A percentile compares a stretch with the other conserved stretches of the same genome.
Evolutionary conservation across 352 stramenopile genomes (phyloP).

Genomic region (Lagenidium giganteum): DNA sequence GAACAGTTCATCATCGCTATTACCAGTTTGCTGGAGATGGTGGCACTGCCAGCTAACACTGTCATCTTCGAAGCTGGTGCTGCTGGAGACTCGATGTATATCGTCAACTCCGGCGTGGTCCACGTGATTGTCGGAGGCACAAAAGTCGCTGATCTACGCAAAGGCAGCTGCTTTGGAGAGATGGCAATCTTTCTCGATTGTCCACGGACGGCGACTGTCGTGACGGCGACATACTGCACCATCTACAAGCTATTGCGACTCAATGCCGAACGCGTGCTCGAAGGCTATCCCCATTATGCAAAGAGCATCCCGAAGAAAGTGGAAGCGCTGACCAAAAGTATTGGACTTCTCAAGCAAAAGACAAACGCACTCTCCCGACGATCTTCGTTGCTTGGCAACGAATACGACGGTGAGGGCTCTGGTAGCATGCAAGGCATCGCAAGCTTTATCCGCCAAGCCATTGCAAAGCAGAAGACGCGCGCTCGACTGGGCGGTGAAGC

Average conservation of each 20-base stretch:
- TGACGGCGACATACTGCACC: constrained; percentile 2
- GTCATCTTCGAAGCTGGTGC: neutral
- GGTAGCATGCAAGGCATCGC: too few relatives aligned
- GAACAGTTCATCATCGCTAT: too few relatives aligned
- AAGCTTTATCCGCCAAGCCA: too few relatives aligned
- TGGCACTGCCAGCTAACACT: neutral
- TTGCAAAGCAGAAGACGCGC: too few relatives aligned
- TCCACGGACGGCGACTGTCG: constrained; percentile 1
- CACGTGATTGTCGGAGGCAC: neutral
- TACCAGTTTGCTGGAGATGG: constrained; percentile 1
- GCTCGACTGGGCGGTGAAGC: too few relatives aligned
- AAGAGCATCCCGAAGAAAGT: too few relatives aligned
- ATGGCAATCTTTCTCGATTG: constrained; percentile 1
- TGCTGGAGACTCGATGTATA: constrained; percentile 3
- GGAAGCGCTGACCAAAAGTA: too few relatives aligned
- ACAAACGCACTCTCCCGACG: too few relatives aligned
- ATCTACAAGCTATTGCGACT: constrained; percentile 4
- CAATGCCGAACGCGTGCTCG: constrained; percentile 5
- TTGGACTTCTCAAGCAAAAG: too few relatives aligned
- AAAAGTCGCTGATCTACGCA: constrained; percentile 1
- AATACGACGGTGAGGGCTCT: too few relatives aligned
- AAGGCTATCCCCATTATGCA: too few relatives aligned
- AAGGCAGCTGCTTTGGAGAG: constrained; percentile 2
- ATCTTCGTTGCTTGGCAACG: too few relatives aligned
- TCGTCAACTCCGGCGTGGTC: constrained; percentile 3